Base-by-base conservation (phyloP, 2,329 filamentous ascomycete species). In the Macrophomina phaseolina region DNA sequence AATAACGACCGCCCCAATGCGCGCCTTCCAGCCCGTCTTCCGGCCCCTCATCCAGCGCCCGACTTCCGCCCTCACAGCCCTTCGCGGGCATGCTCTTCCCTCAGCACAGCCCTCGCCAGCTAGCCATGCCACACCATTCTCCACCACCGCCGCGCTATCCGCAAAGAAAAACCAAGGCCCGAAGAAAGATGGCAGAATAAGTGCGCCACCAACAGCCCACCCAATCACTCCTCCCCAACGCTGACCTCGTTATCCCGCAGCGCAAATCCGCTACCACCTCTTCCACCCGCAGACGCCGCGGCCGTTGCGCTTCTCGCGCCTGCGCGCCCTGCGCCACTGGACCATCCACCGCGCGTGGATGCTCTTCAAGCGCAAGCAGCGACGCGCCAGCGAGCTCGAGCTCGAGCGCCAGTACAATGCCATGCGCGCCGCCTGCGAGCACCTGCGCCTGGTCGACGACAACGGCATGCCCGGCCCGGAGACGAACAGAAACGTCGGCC, bases 281-380 rank as follows among this genome's bases (percentile, higher is more conserved):
- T 81, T 85, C 73, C 90, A 92, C 78, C 88, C 89, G 1, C 80
- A 86, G 36, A 91, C 87, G 6, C 90, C 89, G 0, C 87, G 89
- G 12, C 94, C 95, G 0, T 87, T 99, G 70, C 91, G 93, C 73
- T 94, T 98, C 86, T 93, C 89, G 48, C 93, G 94, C 73, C 91
- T 91, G 79, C 90, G 95, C 66, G 87, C 89, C 80, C 89, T 99
- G 70, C 92, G 95, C 55, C 95, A 99, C 85, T 99, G 95, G 95
- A 98, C 95, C 62, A 98, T 99, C 80, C 94, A 98, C 84, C 93
- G 95, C 73, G 94, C 94, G 28, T 98, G 94, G 93, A 86, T 92
- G 74, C 85, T 98, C 36, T 91, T 90, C 81, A 89, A 90, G 73
- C 86, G 89, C 72, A 87, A 91, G 76, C 85, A 89, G 73, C 89